A percentile compares a stretch with the other conserved stretches of the same genome.
These are phyloP conservation scores for Xylaria sp. DNA, from an alignment of 2,329 filamentous ascomycete species.

Conservation along the genomic window DNA sequence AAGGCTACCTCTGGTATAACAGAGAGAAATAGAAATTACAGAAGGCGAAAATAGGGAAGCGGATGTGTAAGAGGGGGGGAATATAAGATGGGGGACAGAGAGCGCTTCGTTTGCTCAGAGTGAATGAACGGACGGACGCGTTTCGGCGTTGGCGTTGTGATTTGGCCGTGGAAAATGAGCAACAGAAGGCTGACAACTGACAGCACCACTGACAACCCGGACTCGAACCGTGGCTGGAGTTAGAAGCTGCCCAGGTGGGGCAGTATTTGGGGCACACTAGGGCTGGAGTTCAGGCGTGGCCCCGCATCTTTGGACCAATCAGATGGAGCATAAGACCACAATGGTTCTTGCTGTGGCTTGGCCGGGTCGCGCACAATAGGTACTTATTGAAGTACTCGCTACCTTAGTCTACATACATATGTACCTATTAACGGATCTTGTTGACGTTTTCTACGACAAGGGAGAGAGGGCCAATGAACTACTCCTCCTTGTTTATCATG, in stretches of 20 bases:
- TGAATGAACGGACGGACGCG: slow-evolving; percentile 34
- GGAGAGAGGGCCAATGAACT: slow-evolving; percentile 28
- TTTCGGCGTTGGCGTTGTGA: slow-evolving; percentile 37
- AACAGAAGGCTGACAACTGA: slow-evolving; percentile 26
- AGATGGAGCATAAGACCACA: not conserved
- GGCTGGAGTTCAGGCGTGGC: not conserved
- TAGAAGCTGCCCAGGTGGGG: not conserved
- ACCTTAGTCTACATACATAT: too few species aligned
- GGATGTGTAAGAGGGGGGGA: slow-evolving; percentile 17
- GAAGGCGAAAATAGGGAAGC: slow-evolving; percentile 5
- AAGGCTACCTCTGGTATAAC: slow-evolving; percentile 6
- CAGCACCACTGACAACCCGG: slow-evolving; percentile 9
- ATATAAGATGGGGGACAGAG: not conserved
- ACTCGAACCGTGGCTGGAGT: slow-evolving; percentile 32
- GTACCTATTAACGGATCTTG: slow-evolving; percentile 1
- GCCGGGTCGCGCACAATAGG: not conserved
- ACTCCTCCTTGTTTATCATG: not conserved
- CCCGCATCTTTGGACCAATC: slow-evolving; percentile 4
- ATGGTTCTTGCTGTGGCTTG: slow-evolving; percentile 20
- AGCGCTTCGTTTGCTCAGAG: slow-evolving; percentile 25
- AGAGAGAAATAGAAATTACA: not conserved
- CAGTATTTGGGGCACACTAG: not conserved
- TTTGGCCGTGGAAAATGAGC: slow-evolving; percentile 22
- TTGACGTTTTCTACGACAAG: slow-evolving; percentile 31
- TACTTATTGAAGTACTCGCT: too few species aligned